phyloP scores from a whole-genome alignment of 2,329 filamentous ascomycete genomes.

The Xylariales sp. region DNA sequence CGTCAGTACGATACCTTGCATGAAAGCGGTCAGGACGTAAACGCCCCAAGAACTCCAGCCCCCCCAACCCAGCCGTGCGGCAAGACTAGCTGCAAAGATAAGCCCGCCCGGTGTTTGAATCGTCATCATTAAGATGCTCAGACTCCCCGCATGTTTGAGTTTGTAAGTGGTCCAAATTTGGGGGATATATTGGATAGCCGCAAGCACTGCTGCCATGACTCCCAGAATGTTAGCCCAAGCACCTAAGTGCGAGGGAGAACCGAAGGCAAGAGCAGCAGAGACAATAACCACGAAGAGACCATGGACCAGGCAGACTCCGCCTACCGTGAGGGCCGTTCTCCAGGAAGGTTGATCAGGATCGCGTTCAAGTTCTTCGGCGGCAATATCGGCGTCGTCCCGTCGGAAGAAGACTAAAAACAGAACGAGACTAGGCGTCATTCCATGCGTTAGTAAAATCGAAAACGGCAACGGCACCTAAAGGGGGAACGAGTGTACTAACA shows the following conservation, averaged over 20 bases:
- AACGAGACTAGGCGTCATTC: slow-evolving; percentile 71
- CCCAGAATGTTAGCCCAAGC: slow-evolving; percentile 89
- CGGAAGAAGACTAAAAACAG: slow-evolving; percentile 97
- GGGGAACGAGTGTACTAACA: slow-evolving; percentile 68
- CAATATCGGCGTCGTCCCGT: slow-evolving; percentile 64
- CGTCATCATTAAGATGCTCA: slow-evolving; percentile 98
- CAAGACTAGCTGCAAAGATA: slow-evolving; percentile 87
- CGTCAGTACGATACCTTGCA: slow-evolving; percentile 83
- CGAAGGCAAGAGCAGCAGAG: slow-evolving; percentile 74
- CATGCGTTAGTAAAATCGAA: slow-evolving; percentile 39
- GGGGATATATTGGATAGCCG: slow-evolving; percentile 90
- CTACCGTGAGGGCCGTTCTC: slow-evolving; percentile 82
- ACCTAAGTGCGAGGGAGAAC: slow-evolving; percentile 72
- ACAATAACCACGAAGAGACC: slow-evolving; percentile 77
- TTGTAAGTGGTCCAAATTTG: slow-evolving; percentile 93
- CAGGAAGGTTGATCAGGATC: slow-evolving; percentile 70
- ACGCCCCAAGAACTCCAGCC: slow-evolving; percentile 98
- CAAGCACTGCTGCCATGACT: slow-evolving; percentile 79
- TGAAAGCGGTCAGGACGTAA: slow-evolving; percentile 83
- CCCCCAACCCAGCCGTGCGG: slow-evolving; percentile 78
- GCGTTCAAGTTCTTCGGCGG: slow-evolving; percentile 58
- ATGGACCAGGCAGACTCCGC: slow-evolving; percentile 78
- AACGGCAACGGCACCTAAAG: slow-evolving; percentile 4
- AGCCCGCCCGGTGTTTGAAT: slow-evolving; percentile 96
- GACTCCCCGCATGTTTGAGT: slow-evolving; percentile 85